Percentiles rank a stretch among this genome's conserved stretches.
phyloP scores from a whole-genome alignment of 768 basidiomycete genomes.

The Mycena galopus region DNA sequence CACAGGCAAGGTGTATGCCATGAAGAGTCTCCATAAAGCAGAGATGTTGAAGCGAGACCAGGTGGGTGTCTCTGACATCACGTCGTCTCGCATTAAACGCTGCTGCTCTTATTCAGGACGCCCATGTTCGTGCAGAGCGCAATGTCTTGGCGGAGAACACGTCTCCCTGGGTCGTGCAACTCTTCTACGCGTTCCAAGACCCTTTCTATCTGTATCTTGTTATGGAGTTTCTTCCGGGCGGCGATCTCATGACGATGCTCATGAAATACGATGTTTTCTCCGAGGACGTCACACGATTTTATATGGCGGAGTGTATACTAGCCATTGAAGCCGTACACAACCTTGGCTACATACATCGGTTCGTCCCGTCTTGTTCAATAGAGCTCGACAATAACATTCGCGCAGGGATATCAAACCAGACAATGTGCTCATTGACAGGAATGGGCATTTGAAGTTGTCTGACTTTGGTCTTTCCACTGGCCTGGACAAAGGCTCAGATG shows the following conservation, averaged over 20 bases:
- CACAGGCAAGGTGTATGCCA: constrained; percentile 98
- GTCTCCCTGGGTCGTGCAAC: constrained; percentile 96
- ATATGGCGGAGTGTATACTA: constrained; percentile 98
- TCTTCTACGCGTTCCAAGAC: constrained; percentile 99
- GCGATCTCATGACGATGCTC: constrained; percentile 99
- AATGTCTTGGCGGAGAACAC: constrained; percentile 97
- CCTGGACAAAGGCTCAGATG: constrained; percentile 96
- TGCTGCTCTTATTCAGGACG: constrained; percentile 78
- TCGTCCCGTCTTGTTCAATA: constrained; percentile 40
- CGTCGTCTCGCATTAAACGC: constrained; percentile 2
- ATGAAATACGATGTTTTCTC: constrained; percentile 99
- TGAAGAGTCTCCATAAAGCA: constrained; percentile 98
- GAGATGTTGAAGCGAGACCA: constrained; percentile 99
- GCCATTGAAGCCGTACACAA: constrained; percentile 99
- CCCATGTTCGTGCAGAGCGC: constrained; percentile 96
- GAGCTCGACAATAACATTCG: constrained; percentile 2
- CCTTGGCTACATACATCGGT: constrained; percentile 99
- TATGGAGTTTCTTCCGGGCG: constrained; percentile 90
- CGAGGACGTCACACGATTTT: constrained; percentile 98
- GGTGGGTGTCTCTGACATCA: constrained; percentile 58
- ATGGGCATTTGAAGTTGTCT: constrained; percentile 96
- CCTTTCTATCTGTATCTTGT: constrained; percentile 95
- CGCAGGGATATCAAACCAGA: constrained; percentile 98
- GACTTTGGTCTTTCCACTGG: constrained; percentile 99
- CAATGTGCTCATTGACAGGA: constrained; percentile 97